A percentile compares a stretch with the other conserved stretches of the same genome.
Conservation (phyloP, 2,329 filamentous ascomycete species). For the Alternaria longipes region DNA sequence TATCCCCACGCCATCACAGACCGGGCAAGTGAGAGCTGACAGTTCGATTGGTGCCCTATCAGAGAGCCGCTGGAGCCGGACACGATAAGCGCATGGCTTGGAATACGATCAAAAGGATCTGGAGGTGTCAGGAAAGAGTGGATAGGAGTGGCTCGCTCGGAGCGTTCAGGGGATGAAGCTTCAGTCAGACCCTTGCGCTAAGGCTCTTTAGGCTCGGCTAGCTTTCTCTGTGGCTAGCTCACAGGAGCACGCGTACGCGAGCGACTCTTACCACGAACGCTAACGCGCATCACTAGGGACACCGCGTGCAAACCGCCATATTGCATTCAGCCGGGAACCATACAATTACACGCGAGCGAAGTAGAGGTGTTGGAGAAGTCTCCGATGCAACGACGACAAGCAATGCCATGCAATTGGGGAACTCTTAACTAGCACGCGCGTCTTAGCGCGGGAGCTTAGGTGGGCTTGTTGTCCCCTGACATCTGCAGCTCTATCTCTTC, state of each 20-base stretch:
- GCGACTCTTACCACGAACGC: constrained; percentile 19
- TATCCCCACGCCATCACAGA: constrained; percentile 23
- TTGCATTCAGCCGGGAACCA: background rate
- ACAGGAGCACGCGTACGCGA: constrained; percentile 12
- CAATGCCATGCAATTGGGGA: constrained; percentile 35
- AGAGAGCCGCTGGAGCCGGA: constrained; percentile 13
- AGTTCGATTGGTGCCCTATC: constrained; percentile 19
- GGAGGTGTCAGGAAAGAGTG: constrained; percentile 19
- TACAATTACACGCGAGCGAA: background rate
- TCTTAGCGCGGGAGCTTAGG: constrained; percentile 34
- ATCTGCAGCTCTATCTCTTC: constrained; percentile 14
- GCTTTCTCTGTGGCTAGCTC: constrained; percentile 11
- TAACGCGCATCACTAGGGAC: constrained; percentile 2
- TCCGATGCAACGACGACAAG: constrained; percentile 20
- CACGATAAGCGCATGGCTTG: constrained; percentile 28
- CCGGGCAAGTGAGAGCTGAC: constrained; percentile 23
- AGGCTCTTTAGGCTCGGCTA: constrained; percentile 20
- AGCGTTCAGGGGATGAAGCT: constrained; percentile 19
- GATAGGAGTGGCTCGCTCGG: constrained; percentile 29
- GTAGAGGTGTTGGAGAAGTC: background rate
- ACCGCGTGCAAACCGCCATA: background rate
- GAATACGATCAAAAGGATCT: constrained; percentile 28
- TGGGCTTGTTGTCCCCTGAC: constrained; percentile 28
- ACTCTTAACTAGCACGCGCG: constrained; percentile 16
- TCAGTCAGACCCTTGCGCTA: constrained; percentile 22